Conservation (phyloP, 2,329 filamentous ascomycete genomes). For the Pseudogymnoascus sp. region DNA sequence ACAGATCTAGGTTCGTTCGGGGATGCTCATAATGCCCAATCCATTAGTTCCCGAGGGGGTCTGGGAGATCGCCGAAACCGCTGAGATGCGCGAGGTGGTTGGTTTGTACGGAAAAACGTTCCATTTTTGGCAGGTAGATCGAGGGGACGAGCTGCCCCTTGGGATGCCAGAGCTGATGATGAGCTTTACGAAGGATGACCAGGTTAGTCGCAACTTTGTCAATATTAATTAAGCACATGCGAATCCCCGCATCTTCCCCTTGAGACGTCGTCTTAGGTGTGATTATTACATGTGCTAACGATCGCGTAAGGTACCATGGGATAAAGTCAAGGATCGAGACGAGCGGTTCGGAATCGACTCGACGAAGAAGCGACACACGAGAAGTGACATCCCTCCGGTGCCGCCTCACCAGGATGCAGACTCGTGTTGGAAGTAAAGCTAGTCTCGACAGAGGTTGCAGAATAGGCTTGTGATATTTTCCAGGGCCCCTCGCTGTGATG, state of each 20-base stretch:
- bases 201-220: conserved; percentile 30
- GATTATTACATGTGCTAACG: conserved; percentile 18
- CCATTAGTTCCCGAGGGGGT: conserved; percentile 44
- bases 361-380: conserved; percentile 42
- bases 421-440: conserved; percentile 35
- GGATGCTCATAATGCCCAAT: conserved; percentile 74
- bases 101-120: conserved; percentile 75
- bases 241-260: conserved; percentile 14
- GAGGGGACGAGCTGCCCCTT: conserved; percentile 55
- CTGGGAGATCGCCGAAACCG: conserved; percentile 71
- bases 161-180: conserved; percentile 56
- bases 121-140: conserved; percentile 80
- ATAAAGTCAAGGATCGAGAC: conserved; percentile 41
- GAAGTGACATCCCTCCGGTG: conserved; percentile 44
- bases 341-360: conserved; percentile 43
- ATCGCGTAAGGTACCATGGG: conserved; percentile 27
- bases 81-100: conserved; percentile 71
- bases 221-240: conserved; percentile 21
- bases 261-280: conserved; percentile 21
- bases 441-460: not conserved
- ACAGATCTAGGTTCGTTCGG: conserved; percentile 56
- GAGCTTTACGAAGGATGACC: conserved; percentile 44
- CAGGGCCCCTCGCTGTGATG: not conserved
- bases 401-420: conserved; percentile 39
- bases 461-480: not conserved